phyloP scores from a whole-genome alignment of 164 flowering plant genomes.

The Stephania yunnanensis region DNA sequence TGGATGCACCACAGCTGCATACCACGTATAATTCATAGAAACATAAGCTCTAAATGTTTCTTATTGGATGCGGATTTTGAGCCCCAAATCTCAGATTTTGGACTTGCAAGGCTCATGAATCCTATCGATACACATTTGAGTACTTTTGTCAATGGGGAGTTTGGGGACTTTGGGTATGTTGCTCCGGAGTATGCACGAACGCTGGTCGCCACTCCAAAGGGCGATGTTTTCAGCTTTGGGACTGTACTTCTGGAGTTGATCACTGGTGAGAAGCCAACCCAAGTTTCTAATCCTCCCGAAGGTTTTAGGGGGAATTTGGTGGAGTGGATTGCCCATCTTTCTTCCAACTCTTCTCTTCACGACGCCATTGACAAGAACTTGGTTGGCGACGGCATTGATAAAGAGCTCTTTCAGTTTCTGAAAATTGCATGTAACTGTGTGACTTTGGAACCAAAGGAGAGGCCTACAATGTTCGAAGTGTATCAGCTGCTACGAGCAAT shows the following conservation, averaged over 20 bases:
- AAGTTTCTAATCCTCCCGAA: slow-evolving; percentile 7
- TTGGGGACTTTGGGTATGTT: slow-evolving; percentile 6
- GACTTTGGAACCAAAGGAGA: slow-evolving; percentile 6
- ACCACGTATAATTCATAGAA: slow-evolving; percentile 15
- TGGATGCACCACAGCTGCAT: slow-evolving; percentile 22
- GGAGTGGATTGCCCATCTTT: slow-evolving; percentile 14
- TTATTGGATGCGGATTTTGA: slow-evolving; percentile 16
- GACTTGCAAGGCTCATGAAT: slow-evolving; percentile 13
- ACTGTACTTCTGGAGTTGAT: slow-evolving; percentile 17
- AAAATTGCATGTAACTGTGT: slow-evolving; percentile 12
- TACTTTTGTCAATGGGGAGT: slow-evolving; percentile 8
- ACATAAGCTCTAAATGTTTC: slow-evolving; percentile 19
- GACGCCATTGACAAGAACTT: slow-evolving; percentile 12
- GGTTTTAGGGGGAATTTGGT: slow-evolving; percentile 13
- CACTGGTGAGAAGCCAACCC: slow-evolving; percentile 13
- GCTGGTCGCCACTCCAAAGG: slow-evolving; percentile 7
- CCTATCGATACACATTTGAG: slow-evolving; percentile 8
- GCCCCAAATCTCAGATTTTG: slow-evolving; percentile 17
- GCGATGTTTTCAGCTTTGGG: slow-evolving; percentile 24
- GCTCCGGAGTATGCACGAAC: slow-evolving; percentile 6
- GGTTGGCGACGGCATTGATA: not conserved
- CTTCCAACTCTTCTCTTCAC: slow-evolving; percentile 1
- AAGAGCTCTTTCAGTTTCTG: slow-evolving; percentile 11
- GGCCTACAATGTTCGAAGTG: slow-evolving; percentile 17
- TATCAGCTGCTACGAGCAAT: slow-evolving; percentile 11